A percentile compares a stretch with the other conserved stretches of the same genome.
These are phyloP conservation scores for Botrytis elliptica DNA, from an alignment of 2,329 filamentous ascomycete species.

Conservation along the genomic window DNA sequence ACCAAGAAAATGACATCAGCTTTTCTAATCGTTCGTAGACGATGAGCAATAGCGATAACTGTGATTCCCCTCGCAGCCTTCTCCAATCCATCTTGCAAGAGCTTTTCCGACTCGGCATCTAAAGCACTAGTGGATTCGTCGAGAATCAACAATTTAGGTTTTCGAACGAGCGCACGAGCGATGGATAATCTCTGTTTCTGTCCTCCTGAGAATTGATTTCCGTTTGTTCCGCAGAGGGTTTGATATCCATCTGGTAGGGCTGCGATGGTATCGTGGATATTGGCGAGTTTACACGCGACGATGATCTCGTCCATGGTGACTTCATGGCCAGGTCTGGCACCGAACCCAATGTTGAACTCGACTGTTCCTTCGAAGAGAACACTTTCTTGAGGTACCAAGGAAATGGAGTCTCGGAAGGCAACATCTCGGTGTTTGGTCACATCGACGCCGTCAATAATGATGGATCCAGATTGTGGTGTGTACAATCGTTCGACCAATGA, in stretches of 20 bases:
- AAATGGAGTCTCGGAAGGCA: constrained; percentile 52
- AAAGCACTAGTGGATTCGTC: constrained; percentile 81
- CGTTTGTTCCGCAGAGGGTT: constrained; percentile 66
- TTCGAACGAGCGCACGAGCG: constrained; percentile 70
- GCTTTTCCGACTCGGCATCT: constrained; percentile 65
- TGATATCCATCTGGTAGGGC: constrained; percentile 63
- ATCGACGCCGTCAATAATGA: constrained; percentile 40
- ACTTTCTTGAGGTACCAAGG: constrained; percentile 57
- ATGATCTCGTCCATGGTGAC: constrained; percentile 59
- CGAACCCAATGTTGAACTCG: constrained; percentile 56
- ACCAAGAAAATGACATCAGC: constrained; percentile 59
- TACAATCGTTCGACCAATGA: constrained; percentile 54
- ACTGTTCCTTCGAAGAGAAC: constrained; percentile 58
- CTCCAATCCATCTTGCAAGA: constrained; percentile 67
- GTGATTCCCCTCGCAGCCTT: constrained; percentile 52
- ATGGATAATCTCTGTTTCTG: constrained; percentile 78
- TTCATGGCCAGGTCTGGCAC: constrained; percentile 53
- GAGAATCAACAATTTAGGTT: constrained; percentile 70
- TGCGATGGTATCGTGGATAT: constrained; percentile 68
- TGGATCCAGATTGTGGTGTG: constrained; percentile 38
- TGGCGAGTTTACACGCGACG: constrained; percentile 59
- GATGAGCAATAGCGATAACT: constrained; percentile 58
- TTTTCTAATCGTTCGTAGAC: constrained; percentile 55
- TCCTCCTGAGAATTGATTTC: constrained; percentile 71
- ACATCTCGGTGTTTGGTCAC: constrained; percentile 45